Evolutionary conservation across 805 yeast species (phyloP), one percentile per base, ranked within the genome.

Genomic region (Ogataea degrootiae): DNA sequence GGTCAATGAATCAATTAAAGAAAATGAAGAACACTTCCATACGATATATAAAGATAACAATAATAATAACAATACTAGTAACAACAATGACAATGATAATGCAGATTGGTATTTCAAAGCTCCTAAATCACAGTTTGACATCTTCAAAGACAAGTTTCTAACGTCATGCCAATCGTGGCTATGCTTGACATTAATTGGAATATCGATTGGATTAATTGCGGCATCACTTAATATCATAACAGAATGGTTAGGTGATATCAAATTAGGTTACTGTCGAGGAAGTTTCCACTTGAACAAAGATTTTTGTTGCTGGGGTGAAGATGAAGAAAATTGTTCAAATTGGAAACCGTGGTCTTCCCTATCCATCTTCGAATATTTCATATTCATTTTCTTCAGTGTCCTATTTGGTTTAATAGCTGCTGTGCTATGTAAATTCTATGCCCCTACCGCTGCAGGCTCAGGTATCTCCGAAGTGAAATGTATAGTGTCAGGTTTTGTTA

Each of bases 391-490:
- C 0, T 65, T 83, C 1, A 85, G 96, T 5, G 67, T 82, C 0
- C 15, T 70, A 0, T 82, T 92, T 56, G 86, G 94, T 3, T 63
- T 74, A 8, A 54, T 74, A 11, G 83, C 96, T 1, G 88, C 92
- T 0, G 61, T 74, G 14, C 60, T 90, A 34, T 96, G 95, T 41
- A 73, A 79, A 54, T 63, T 64, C 14, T 82, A 80, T 55, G 91
- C 96, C 0, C 96, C 96, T 1, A 74, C 83, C 45, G 98, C 99
- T 2, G 95, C 98, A 1, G 99, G 99, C 0, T 87, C 96, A 6
- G 99, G 99, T 0, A 95, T 94, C 43, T 86, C 97, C 15, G 99
- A 94, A 66, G 92, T 94, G 62, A 94, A 95, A 67, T 87, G 94
- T 62, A 90, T 94, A 52, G 88, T 91, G 0, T 83, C 95, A 0